A percentile compares a stretch with the other conserved stretches of the same genome.
Evolutionary conservation across 2,329 filamentous ascomycete species (phyloP).

Genomic region (Aspergillus versicolor): DNA sequence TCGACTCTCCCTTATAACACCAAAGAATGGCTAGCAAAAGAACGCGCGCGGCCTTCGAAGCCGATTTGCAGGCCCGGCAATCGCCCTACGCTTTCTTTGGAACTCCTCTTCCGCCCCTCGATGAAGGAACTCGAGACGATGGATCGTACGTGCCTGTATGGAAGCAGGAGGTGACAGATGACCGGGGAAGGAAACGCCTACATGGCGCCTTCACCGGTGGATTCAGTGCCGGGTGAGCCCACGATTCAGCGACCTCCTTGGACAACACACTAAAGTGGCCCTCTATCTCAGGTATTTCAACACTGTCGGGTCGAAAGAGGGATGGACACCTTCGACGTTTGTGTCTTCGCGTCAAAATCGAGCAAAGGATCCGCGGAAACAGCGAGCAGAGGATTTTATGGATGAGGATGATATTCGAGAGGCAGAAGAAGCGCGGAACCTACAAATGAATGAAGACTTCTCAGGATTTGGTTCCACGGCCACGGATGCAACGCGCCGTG

Average conservation of each 20-base stretch:
- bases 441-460: conserved; percentile 73
- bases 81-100: conserved; percentile 79
- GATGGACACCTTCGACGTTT: conserved; percentile 91
- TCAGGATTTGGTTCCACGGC: conserved; percentile 70
- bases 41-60: conserved; percentile 74
- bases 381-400: conserved; percentile 90
- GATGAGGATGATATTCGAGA: conserved; percentile 94
- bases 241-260: conserved; percentile 28
- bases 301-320: conserved; percentile 96
- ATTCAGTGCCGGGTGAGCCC: conserved; percentile 85
- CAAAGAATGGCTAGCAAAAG: conserved; percentile 74
- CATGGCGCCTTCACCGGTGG: conserved; percentile 97
- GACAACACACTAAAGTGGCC: conserved; percentile 32
- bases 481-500: conserved; percentile 52
- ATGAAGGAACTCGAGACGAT: conserved; percentile 77
- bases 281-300: conserved; percentile 78
- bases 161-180: conserved; percentile 97
- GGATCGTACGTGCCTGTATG: conserved; percentile 92
- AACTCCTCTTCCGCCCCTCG: conserved; percentile 76
- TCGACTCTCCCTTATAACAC: not conserved
- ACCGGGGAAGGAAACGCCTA: conserved; percentile 81
- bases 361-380: conserved; percentile 64
- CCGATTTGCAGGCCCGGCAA: conserved; percentile 64
- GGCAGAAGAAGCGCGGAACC: conserved; percentile 70
- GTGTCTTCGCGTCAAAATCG: conserved; percentile 83